Conservation (phyloP, 768 basidiomycete species). For the Trichaptum fuscoviolaceum region DNA sequence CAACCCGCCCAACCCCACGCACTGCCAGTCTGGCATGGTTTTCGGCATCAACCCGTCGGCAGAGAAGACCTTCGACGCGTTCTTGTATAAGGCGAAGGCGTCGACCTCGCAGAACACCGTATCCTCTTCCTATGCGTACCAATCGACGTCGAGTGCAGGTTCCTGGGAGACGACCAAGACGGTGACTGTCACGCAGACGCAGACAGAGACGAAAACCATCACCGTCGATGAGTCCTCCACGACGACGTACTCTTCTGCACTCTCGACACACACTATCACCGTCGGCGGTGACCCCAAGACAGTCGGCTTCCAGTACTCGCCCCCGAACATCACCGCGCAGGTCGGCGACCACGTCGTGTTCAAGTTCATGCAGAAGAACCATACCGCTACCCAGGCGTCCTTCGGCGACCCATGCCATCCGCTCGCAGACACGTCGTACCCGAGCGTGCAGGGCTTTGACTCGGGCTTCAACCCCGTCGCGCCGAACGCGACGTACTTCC, state of each 20-base stretch:
- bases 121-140: constrained; percentile 11
- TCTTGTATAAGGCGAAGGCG: constrained; percentile 31
- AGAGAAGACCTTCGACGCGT: constrained; percentile 45
- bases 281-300: constrained; percentile 21
- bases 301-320: constrained; percentile 22
- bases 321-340: constrained; percentile 29
- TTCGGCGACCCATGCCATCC: constrained; percentile 31
- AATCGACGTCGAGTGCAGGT: constrained; percentile 16
- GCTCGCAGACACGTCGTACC: constrained; percentile 38
- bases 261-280: constrained; percentile 28
- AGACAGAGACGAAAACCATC: constrained; percentile 35
- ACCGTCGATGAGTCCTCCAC: constrained; percentile 25
- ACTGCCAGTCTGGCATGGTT: constrained; percentile 61
- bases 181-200: constrained; percentile 31
- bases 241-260: constrained; percentile 30
- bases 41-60: constrained; percentile 52
- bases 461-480: constrained; percentile 29
- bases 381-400: constrained; percentile 31
- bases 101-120: constrained; percentile 32
- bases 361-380: constrained; percentile 35
- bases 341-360: constrained; percentile 38
- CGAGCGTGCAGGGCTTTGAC: constrained; percentile 35
- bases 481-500: constrained; percentile 7
- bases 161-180: constrained; percentile 28
- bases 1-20: constrained; percentile 22